phyloP scores from a whole-genome alignment of 768 basidiomycete species.

The Kwoniella bestiolae region DNA sequence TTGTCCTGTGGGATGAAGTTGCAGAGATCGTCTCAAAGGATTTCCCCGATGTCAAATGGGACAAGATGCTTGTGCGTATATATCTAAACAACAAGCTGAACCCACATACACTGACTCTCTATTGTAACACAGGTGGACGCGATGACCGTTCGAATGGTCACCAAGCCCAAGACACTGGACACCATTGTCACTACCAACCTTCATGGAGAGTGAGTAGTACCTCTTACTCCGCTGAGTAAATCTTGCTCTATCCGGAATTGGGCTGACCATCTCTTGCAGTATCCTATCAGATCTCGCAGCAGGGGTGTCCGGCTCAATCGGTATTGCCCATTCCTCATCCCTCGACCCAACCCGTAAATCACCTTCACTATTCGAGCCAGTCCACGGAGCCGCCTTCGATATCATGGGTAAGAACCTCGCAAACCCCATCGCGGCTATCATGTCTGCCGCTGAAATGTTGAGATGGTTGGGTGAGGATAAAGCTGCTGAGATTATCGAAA shows the following conservation, averaged over 20 bases:
- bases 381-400: slow-evolving; percentile 65
- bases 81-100: not conserved
- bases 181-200: slow-evolving; percentile 66
- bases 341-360: slow-evolving; percentile 60
- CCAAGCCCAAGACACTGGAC: slow-evolving; percentile 63
- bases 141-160: slow-evolving; percentile 61
- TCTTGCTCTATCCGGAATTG: not conserved
- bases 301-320: slow-evolving; percentile 63
- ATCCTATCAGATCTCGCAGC: slow-evolving; percentile 65
- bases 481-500: slow-evolving; percentile 24
- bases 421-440: slow-evolving; percentile 65
- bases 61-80: slow-evolving; percentile 34
- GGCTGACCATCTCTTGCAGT: slow-evolving; percentile 40
- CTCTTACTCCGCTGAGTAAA: not conserved
- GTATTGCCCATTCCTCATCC: slow-evolving; percentile 64
- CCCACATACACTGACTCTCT: not conserved
- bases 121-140: slow-evolving; percentile 60
- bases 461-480: slow-evolving; percentile 44
- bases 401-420: slow-evolving; percentile 64
- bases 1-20: slow-evolving; percentile 54
- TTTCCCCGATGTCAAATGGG: slow-evolving; percentile 61
- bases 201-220: slow-evolving; percentile 56
- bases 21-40: slow-evolving; percentile 62
- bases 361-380: slow-evolving; percentile 64
- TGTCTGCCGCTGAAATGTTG: slow-evolving; percentile 65